Evolutionary conservation across 2,329 filamentous ascomycete species (phyloP).

Genomic region (Microsporum canis): DNA sequence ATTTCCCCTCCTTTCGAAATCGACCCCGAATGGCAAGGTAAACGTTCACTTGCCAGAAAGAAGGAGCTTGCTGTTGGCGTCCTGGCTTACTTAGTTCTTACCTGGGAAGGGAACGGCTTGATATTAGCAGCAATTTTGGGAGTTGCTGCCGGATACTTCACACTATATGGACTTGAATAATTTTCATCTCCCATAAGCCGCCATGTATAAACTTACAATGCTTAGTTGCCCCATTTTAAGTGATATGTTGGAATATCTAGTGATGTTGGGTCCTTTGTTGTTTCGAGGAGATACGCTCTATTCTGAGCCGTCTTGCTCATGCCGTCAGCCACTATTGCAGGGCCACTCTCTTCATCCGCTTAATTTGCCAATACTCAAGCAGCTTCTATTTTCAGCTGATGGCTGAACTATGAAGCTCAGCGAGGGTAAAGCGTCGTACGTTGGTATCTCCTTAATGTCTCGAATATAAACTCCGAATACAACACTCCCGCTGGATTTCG

Average conservation of each 20-base stretch:
- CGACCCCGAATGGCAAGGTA: constrained; percentile 45
- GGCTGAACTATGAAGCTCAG: background rate
- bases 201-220: background rate
- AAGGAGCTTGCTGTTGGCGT: constrained; percentile 51
- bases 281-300: too few species aligned
- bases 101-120: constrained; percentile 37
- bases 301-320: too few species aligned
- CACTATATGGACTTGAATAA: constrained; percentile 19
- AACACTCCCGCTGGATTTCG: background rate
- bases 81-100: constrained; percentile 42
- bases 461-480: background rate
- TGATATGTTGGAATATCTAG: background rate
- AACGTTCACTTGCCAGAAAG: constrained; percentile 43
- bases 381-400: background rate
- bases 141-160: constrained; percentile 31
- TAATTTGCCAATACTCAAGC: background rate
- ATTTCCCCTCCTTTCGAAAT: constrained; percentile 45
- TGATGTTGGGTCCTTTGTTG: too few species aligned
- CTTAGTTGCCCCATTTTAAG: background rate
- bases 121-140: constrained; percentile 31
- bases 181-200: background rate
- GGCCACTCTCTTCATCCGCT: background rate
- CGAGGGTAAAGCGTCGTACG: background rate
- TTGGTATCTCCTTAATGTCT: background rate
- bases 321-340: too few species aligned